phyloP scores from a whole-genome alignment of 176 grass and related monocot genomes.

The Oryza meyeriana region DNA sequence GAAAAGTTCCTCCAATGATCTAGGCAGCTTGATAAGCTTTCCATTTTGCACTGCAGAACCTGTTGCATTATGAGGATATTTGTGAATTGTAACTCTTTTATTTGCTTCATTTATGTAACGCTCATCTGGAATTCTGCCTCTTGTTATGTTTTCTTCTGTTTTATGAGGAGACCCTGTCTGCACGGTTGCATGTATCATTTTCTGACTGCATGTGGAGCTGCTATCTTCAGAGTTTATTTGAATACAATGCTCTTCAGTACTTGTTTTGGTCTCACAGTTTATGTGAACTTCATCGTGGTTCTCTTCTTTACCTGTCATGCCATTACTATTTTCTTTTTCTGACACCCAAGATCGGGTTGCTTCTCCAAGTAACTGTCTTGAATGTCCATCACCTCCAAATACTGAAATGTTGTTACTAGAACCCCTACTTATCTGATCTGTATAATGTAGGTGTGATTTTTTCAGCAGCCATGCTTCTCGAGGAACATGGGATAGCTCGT shows the following conservation, averaged over 20 bases:
- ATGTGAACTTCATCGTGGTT: background rate
- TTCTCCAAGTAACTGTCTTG: conserved; percentile 25
- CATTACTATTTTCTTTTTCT: conserved; percentile 3
- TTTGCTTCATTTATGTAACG: conserved; percentile 8
- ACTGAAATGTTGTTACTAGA: conserved; percentile 17
- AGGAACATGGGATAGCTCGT: conserved; percentile 36
- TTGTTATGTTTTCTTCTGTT: conserved; percentile 15
- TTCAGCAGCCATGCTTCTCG: conserved; percentile 22
- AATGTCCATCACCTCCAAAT: conserved; percentile 16
- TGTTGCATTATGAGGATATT: conserved; percentile 22
- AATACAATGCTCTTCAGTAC: conserved; percentile 30
- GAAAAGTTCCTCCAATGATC: conserved; percentile 74
- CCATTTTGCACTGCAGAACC: conserved; percentile 43
- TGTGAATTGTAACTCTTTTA: conserved; percentile 76
- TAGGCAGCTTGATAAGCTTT: conserved; percentile 83
- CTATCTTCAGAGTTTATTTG: conserved; percentile 35
- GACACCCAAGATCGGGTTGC: background rate
- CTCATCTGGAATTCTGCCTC: conserved; percentile 17
- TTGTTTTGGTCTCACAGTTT: conserved; percentile 27
- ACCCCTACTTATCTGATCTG: conserved; percentile 14
- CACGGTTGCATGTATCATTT: background rate
- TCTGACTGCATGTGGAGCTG: background rate
- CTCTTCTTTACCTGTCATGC: conserved; percentile 15
- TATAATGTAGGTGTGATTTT: conserved; percentile 11
- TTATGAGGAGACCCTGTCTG: conserved; percentile 1